Conservation (phyloP, 257 asterid genomes). For the Nicotiana knightiana region DNA sequence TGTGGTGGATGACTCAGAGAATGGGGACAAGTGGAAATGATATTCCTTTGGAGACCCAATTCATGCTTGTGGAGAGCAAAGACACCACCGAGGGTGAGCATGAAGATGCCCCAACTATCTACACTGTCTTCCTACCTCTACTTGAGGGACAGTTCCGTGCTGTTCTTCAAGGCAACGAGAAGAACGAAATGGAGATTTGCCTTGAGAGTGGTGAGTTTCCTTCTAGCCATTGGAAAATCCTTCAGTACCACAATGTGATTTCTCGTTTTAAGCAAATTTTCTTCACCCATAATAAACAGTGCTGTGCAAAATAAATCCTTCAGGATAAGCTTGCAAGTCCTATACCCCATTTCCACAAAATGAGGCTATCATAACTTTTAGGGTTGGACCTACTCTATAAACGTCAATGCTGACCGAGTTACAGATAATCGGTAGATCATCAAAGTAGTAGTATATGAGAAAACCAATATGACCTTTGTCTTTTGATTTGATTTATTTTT, state of each 20-base stretch:
- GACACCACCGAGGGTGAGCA: slow-evolving; percentile 47
- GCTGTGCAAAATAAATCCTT: not conserved
- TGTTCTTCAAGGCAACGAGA: slow-evolving; percentile 90
- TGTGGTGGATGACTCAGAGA: slow-evolving; percentile 99
- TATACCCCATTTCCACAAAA: not conserved
- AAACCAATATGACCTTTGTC: slow-evolving; percentile 24
- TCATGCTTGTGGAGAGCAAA: slow-evolving; percentile 93
- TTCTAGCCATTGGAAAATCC: not conserved
- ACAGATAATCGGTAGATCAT: not conserved
- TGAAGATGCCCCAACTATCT: slow-evolving; percentile 59
- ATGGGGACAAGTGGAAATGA: slow-evolving; percentile 93
- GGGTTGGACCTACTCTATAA: slow-evolving; percentile 7
- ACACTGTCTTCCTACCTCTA: slow-evolving; percentile 86
- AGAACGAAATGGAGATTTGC: slow-evolving; percentile 85
- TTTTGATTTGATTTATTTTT: slow-evolving; percentile 23
- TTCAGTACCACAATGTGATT: not conserved
- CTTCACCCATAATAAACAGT: not conserved
- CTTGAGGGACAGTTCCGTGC: slow-evolving; percentile 98
- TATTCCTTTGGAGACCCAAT: slow-evolving; percentile 89
- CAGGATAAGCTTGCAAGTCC: slow-evolving; percentile 1
- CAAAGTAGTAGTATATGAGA: slow-evolving; percentile 9
- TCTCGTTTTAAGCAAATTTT: not conserved
- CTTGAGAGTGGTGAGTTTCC: slow-evolving; percentile 90
- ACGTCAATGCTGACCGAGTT: slow-evolving; percentile 17
- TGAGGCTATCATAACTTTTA: not conserved